Evolutionary conservation across 2,329 filamentous ascomycete species (phyloP), one percentile per base, ranked within the genome.

Genomic region (Nemania serpens): DNA sequence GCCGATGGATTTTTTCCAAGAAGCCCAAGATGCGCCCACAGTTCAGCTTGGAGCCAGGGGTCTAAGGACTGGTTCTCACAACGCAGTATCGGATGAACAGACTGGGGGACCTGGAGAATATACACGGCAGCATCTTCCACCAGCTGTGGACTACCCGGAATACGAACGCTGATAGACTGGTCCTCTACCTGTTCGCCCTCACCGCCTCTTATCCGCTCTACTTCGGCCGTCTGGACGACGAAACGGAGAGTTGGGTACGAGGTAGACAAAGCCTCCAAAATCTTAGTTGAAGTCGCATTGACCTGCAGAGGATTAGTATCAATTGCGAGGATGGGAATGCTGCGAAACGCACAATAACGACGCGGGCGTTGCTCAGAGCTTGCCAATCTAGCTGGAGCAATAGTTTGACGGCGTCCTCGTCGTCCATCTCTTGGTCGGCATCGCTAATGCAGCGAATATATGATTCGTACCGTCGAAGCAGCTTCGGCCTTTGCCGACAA

Each of bases 71-170:
- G 42, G 10, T 22, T 5, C 20, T 45, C 42, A 5, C 10, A 2
- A 2, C 2, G 22, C 17, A 13, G 2, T 5, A 13, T 13, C 17
- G 57, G 66, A 3, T 55, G 41, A 11, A 48, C 52, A 13, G 25
- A 52, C 0, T 63, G 5, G 1, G 68, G 63, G 4, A 74, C 59
- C 39, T 69, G 70, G 4, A 77, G 43, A 33, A 77, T 70, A 60
- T 77, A 78, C 2, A 77, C 68, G 2, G 71, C 70, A 1, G 73
- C 75, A 54, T 76, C 68, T 12, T 54, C 61, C 17, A 75, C 68
- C 12, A 51, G 59, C 63, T 75, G 75, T 7, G 56, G 62, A 17
- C 62, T 61, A 0, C 66, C 71, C 3, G 58, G 65, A 5, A 56
- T 50, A 9, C 73, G 63, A 43, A 66, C 18, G 20, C 66, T 55